Conservation (phyloP, 805 yeast genomes). For the Yamadazyma scolyti region DNA sequence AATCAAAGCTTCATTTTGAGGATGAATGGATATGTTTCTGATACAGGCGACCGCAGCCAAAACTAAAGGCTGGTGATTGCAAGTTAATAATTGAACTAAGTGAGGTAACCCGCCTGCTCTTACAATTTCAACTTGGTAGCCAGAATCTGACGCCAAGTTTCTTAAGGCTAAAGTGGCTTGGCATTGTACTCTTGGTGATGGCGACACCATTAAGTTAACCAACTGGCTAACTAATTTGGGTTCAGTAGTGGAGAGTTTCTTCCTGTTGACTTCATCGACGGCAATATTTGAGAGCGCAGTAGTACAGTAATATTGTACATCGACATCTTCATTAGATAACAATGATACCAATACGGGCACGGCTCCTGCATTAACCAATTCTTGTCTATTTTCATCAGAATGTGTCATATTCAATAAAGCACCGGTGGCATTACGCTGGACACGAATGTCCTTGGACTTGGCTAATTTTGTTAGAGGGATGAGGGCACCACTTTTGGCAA, state of each 20-base stretch:
- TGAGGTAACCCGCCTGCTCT: constrained; percentile 94
- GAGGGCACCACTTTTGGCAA: constrained; percentile 94
- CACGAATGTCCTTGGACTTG: constrained; percentile 89
- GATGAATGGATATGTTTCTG: constrained; percentile 94
- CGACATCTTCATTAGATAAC: constrained; percentile 83
- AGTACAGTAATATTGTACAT: constrained; percentile 97
- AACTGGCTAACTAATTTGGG: constrained; percentile 86
- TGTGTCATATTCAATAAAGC: constrained; percentile 98
- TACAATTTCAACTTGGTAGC: constrained; percentile 93
- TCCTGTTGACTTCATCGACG: constrained; percentile 89
- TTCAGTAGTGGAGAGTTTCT: constrained; percentile 84
- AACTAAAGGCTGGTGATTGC: constrained; percentile 86
- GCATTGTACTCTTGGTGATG: constrained; percentile 93
- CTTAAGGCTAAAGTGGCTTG: constrained; percentile 96
- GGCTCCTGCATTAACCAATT: constrained; percentile 95
- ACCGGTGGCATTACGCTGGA: constrained; percentile 98
- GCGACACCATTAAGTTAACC: constrained; percentile 88
- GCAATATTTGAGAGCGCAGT: constrained; percentile 97
- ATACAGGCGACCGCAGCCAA: constrained; percentile 98
- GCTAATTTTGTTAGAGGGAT: constrained; percentile 93
- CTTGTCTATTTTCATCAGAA: constrained; percentile 92
- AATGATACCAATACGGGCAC: constrained; percentile 92
- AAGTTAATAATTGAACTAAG: constrained; percentile 82
- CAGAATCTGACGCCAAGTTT: constrained; percentile 92
- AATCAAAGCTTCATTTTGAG: constrained; percentile 90